Evolutionary conservation across 192 early-diverging fungal species (phyloP).

Genomic region (Coemansia sp.): DNA sequence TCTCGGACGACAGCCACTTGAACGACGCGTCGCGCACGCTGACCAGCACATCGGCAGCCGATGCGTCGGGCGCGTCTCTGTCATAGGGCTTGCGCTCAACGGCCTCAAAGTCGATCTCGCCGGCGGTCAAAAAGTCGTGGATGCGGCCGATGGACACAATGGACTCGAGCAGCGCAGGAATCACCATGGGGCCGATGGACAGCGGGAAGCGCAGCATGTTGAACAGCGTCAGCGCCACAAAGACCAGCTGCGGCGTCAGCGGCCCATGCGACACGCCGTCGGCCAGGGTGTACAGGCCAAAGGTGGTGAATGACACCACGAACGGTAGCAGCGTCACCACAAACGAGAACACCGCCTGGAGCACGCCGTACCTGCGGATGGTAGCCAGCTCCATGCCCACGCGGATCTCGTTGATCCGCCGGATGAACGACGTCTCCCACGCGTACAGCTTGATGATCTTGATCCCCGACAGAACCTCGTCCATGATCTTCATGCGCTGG

Average conservation of each 20-base stretch:
- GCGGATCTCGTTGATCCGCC: conserved; percentile 45
- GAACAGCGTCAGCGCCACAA: conserved; percentile 54
- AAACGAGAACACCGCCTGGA: conserved; percentile 44
- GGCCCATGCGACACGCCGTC: conserved; percentile 46
- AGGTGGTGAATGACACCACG: conserved; percentile 48
- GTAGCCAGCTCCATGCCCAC: conserved; percentile 41
- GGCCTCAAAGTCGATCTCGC: conserved; percentile 42
- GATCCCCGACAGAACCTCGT: conserved; percentile 64
- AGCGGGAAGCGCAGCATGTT: conserved; percentile 53
- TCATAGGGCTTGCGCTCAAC: conserved; percentile 41
- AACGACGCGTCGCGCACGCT: conserved; percentile 44
- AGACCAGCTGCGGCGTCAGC: conserved; percentile 52
- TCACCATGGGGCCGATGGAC: conserved; percentile 29
- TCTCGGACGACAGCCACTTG: conserved; percentile 55
- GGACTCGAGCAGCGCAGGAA: conserved; percentile 38
- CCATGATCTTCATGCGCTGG: conserved; percentile 67
- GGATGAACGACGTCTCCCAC: conserved; percentile 62
- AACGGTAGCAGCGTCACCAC: conserved; percentile 47
- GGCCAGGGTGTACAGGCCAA: conserved; percentile 44
- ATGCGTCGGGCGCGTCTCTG: conserved; percentile 23
- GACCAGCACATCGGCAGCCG: conserved; percentile 29
- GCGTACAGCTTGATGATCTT: conserved; percentile 72
- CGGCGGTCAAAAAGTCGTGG: conserved; percentile 34
- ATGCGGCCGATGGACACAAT: conserved; percentile 45
- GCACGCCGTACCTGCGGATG: conserved; percentile 33